Evolutionary conservation across 2,329 filamentous ascomycete genomes (phyloP), one percentile per base, ranked within the genome.

Genomic region (Pestalotiopsis sp.): DNA sequence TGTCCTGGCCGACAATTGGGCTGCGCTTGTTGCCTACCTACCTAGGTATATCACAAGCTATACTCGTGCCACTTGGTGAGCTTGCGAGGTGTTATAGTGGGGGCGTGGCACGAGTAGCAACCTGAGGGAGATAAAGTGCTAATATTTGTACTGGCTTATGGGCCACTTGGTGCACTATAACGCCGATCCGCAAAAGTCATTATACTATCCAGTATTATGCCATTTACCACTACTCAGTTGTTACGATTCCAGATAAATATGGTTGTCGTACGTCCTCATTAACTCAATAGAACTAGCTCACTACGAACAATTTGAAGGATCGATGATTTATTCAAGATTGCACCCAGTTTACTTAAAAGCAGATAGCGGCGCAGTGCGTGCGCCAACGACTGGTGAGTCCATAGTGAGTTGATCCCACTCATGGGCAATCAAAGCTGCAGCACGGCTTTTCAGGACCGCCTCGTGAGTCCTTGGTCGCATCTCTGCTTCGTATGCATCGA

Each of bases 351-450:
- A 49, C 20, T 64, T 64, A n/a, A 64, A 64, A 17, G 61, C 61
- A n/a, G 61, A 38, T 25, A 5, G 12, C 2, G 61, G 61, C 4
- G 61, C 61, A 9, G 38, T 45, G 11, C 61, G 38, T 13, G 61
- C 61, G 38, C 38, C 38, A 49, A 64, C 61, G 25, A 64, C 39
- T 7, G 61, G 61, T 17, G 38, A 49, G 20, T 64, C 61, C 7
- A 52, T 52, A 0, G 61, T 64, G 61, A 64, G 36, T 14, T 64
- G 38, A 17, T 59, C 27, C 41, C 23, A 67, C 4, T 45, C 25
- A 20, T 27, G 56, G 4, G 57, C 57, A 17, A 66, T 41, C 27
- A 45, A 6, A 13, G 27, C 60, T 81, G 78, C 80, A 17, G 80
- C 67, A 68, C 74, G 68, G 23, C 64, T 66, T 27, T 66, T 66